Evolutionary conservation across 345 rosid species (phyloP).

Genomic region (Lumnitzera littorea): DNA sequence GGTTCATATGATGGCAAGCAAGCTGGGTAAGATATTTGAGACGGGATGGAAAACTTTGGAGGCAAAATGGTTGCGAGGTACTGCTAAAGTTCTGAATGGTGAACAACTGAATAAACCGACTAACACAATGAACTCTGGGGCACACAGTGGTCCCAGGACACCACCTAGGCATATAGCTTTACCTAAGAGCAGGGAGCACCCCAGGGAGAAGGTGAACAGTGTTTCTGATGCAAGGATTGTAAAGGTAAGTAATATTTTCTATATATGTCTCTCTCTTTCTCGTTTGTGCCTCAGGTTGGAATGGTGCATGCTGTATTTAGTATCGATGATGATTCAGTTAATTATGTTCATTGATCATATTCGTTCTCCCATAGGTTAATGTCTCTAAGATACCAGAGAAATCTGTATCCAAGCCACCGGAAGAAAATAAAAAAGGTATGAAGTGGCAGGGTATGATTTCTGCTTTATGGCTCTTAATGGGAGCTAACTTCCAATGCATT

Average conservation of each 20-base stretch:
- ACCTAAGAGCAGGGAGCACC: slow-evolving; percentile 24
- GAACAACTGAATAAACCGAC: slow-evolving; percentile 11
- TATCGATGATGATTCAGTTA: not conserved
- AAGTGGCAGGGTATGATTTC: slow-evolving; percentile 24
- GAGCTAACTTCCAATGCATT: slow-evolving; percentile 22
- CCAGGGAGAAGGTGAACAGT: slow-evolving; percentile 19
- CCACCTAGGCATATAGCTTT: slow-evolving; percentile 20
- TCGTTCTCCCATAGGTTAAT: slow-evolving; percentile 23
- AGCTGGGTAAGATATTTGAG: slow-evolving; percentile 43
- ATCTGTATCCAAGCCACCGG: slow-evolving; percentile 16
- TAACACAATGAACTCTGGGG: slow-evolving; percentile 21
- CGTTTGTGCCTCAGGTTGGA: not conserved
- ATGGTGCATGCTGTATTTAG: not conserved
- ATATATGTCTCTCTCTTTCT: not conserved
- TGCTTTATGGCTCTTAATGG: slow-evolving; percentile 21
- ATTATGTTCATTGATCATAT: not conserved
- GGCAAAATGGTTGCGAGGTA: slow-evolving; percentile 33
- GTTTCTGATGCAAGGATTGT: slow-evolving; percentile 15
- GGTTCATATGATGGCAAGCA: slow-evolving; percentile 48
- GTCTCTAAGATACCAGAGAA: slow-evolving; percentile 23
- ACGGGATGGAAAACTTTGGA: slow-evolving; percentile 50
- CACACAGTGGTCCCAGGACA: slow-evolving; percentile 26
- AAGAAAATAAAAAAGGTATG: slow-evolving; percentile 51
- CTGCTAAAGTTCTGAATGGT: slow-evolving; percentile 13
- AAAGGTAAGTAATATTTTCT: slow-evolving; percentile 25